Percentiles rank a stretch among this genome's conserved stretches.
Evolutionary conservation across 2,329 filamentous ascomycete species (phyloP).

Genomic region (Aspergillus pseudoterreus): DNA sequence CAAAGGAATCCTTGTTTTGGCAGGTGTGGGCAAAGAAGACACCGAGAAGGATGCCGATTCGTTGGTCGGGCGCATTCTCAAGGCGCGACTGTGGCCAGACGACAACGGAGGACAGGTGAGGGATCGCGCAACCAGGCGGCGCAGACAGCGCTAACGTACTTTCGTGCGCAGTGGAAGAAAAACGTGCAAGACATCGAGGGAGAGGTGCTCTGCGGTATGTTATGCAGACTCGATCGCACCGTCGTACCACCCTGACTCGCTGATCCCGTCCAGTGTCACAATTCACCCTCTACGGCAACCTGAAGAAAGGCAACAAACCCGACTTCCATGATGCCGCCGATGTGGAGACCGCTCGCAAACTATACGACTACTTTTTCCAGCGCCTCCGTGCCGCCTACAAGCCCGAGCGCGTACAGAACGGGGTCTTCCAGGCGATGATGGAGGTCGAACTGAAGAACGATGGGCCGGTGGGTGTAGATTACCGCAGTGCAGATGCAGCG

Average conservation of each 20-base stretch:
- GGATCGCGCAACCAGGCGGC: background rate
- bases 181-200: slow-evolving; percentile 84
- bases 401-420: slow-evolving; percentile 78
- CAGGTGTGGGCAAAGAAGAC: slow-evolving; percentile 85
- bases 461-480: slow-evolving; percentile 63
- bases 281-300: slow-evolving; percentile 87
- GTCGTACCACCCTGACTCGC: background rate
- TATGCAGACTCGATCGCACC: background rate
- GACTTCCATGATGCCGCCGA: slow-evolving; percentile 87
- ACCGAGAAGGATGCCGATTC: slow-evolving; percentile 82
- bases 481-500: slow-evolving; percentile 54
- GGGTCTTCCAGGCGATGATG: slow-evolving; percentile 99
- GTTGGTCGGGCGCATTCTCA: slow-evolving; percentile 80
- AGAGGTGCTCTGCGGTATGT: slow-evolving; percentile 87
- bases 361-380: slow-evolving; percentile 81
- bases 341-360: slow-evolving; percentile 69
- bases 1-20: slow-evolving; percentile 84
- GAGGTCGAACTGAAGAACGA: slow-evolving; percentile 91
- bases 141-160: too few relatives aligned
- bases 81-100: slow-evolving; percentile 89
- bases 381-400: slow-evolving; percentile 71
- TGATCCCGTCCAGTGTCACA: slow-evolving; percentile 68
- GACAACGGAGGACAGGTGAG: slow-evolving; percentile 64
- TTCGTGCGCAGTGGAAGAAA: slow-evolving; percentile 70
- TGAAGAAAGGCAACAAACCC: slow-evolving; percentile 94